Conservation (phyloP, 2,329 filamentous ascomycete genomes). For the Zarea fungicola region DNA sequence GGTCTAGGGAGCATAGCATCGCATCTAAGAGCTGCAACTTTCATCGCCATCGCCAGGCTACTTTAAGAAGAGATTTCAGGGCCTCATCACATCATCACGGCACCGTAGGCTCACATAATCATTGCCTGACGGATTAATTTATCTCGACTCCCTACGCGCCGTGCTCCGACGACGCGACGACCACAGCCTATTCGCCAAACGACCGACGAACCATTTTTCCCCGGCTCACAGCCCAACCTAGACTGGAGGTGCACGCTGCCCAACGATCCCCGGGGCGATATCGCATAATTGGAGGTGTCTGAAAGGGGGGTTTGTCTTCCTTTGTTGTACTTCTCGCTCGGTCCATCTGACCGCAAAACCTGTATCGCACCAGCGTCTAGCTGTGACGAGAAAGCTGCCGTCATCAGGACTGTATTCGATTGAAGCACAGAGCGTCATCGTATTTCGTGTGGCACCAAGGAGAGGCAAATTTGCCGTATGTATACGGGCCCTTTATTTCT, state of each 20-base stretch:
- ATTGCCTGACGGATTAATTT: neutral
- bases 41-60: neutral
- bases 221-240: conserved; percentile 6
- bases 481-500: conserved; percentile 24
- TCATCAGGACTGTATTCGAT: conserved; percentile 21
- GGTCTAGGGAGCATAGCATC: neutral
- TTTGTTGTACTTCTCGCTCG: conserved; percentile 5
- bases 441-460: conserved; percentile 31
- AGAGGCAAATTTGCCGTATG: conserved; percentile 39
- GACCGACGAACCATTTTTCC: neutral
- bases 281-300: conserved; percentile 7
- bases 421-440: conserved; percentile 62
- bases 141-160: neutral
- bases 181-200: neutral
- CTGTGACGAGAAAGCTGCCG: conserved; percentile 2
- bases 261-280: conserved; percentile 5
- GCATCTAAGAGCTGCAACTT: conserved; percentile 2
- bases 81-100: neutral
- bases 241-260: conserved; percentile 8
- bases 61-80: neutral
- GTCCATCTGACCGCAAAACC: conserved; percentile 9
- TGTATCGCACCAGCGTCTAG: conserved; percentile 9
- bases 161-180: conserved; percentile 1
- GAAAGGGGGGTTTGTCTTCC: conserved; percentile 5
- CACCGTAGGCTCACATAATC: too few species aligned